Conservation (phyloP, 148 eudicot genomes). For the Gaultheria prostrata region DNA sequence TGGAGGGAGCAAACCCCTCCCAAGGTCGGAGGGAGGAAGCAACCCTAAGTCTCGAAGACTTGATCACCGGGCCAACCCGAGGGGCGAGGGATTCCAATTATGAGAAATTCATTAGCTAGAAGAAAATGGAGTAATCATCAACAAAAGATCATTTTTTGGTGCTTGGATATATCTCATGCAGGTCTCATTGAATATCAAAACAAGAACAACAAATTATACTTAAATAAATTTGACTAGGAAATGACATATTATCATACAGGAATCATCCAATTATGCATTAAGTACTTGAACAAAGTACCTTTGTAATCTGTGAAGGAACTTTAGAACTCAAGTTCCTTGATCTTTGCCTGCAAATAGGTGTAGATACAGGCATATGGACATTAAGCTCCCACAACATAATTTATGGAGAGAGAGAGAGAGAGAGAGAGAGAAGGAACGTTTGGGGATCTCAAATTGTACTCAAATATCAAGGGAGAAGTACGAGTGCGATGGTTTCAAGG, state of each 20-base stretch:
- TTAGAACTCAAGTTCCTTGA: background rate
- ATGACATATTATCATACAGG: background rate
- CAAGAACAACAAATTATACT: background rate
- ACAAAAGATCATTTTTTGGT: too few species aligned
- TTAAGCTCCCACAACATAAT: background rate
- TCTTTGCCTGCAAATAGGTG: background rate
- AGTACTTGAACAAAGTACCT: slow-evolving; percentile 6
- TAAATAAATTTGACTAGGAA: background rate
- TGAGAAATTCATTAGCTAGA: background rate
- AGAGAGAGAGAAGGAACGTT: background rate
- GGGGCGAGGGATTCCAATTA: background rate
- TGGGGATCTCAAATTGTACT: background rate
- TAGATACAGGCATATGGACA: background rate
- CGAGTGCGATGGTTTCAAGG: slow-evolving; percentile 1
- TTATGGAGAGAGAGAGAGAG: background rate
- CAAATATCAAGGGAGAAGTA: background rate
- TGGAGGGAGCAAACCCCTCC: too few species aligned
- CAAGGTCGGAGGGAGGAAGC: too few species aligned
- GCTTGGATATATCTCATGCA: background rate
- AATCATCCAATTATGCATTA: background rate
- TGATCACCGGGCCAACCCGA: too few species aligned
- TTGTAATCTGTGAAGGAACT: background rate
- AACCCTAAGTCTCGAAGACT: too few species aligned
- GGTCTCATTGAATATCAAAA: background rate
- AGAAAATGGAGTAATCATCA: background rate